A percentile compares a stretch with the other conserved stretches of the same genome.
Conservation (phyloP, 2,329 filamentous ascomycete genomes). For the Fusarium papillatum region DNA sequence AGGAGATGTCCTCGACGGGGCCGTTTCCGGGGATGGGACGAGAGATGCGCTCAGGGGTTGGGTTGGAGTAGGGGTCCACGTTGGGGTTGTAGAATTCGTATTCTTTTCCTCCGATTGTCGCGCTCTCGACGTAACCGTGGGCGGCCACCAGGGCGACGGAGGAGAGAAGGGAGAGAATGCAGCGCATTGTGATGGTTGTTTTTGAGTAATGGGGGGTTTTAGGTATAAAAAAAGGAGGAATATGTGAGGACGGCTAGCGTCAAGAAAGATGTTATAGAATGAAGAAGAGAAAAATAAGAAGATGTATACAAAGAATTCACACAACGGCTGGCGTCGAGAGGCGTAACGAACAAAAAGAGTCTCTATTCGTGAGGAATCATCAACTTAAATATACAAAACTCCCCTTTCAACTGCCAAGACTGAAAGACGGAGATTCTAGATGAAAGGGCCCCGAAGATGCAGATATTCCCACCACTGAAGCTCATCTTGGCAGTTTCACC, state of each 20-base stretch:
- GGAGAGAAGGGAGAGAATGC: conserved; percentile 44
- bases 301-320: neutral
- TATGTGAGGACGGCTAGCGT: conserved; percentile 5
- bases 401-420: neutral
- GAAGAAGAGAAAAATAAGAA: neutral
- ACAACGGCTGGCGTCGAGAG: conserved; percentile 17
- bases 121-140: conserved; percentile 63
- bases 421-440: neutral
- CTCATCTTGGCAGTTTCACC: conserved; percentile 32
- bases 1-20: conserved; percentile 66
- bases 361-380: neutral
- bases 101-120: conserved; percentile 55
- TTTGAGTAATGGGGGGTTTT: neutral
- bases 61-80: conserved; percentile 59
- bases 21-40: conserved; percentile 70
- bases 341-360: conserved; percentile 14
- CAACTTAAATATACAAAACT: conserved; percentile 26
- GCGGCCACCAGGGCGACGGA: conserved; percentile 57
- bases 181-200: conserved; percentile 30
- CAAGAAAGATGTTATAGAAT: neutral
- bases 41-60: conserved; percentile 65
- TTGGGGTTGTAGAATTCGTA: conserved; percentile 55
- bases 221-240: conserved; percentile 5
- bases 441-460: conserved; percentile 8
- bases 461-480: conserved; percentile 40